Conservation (phyloP, 768 basidiomycete genomes). For the Trametes cinnabarina region DNA sequence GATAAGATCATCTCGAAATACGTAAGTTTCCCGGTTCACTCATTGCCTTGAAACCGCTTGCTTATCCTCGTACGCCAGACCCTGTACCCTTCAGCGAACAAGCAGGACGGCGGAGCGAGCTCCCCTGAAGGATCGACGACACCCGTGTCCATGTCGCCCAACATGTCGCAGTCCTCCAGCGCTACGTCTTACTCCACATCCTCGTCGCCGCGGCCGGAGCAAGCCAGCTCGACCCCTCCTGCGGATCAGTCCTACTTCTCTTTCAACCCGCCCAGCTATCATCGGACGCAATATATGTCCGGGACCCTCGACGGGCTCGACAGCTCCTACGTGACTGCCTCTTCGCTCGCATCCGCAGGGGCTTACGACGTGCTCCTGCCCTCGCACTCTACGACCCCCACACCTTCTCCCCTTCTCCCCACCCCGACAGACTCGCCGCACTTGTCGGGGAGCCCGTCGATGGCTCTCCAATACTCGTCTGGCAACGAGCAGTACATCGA, state of each 20-base stretch:
- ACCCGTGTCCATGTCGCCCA: slow-evolving; percentile 7
- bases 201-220: slow-evolving; percentile 5
- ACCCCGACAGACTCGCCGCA: slow-evolving; percentile 14
- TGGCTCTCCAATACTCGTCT: slow-evolving; percentile 7
- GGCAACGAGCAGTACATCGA: slow-evolving; percentile 9
- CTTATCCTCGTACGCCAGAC: neutral
- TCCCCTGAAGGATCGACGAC: neutral
- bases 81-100: slow-evolving; percentile 7
- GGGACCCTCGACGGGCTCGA: neutral
- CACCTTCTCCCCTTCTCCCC: slow-evolving; percentile 9
- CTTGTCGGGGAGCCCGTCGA: neutral
- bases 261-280: slow-evolving; percentile 1
- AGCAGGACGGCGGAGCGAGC: slow-evolving; percentile 3
- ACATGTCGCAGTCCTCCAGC: slow-evolving; percentile 1
- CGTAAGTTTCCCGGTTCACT: slow-evolving; percentile 41
- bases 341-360: neutral
- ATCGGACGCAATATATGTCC: slow-evolving; percentile 1
- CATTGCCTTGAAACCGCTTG: neutral
- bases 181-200: slow-evolving; percentile 8
- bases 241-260: slow-evolving; percentile 7
- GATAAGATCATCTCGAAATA: slow-evolving; percentile 86
- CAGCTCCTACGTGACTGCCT: slow-evolving; percentile 4
- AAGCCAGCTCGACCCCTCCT: neutral
- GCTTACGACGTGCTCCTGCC: slow-evolving; percentile 11
- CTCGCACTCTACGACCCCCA: slow-evolving; percentile 8